phyloP scores from a whole-genome alignment of 1,284 basidiomycete species.

The Salmacisia buchloeana region DNA sequence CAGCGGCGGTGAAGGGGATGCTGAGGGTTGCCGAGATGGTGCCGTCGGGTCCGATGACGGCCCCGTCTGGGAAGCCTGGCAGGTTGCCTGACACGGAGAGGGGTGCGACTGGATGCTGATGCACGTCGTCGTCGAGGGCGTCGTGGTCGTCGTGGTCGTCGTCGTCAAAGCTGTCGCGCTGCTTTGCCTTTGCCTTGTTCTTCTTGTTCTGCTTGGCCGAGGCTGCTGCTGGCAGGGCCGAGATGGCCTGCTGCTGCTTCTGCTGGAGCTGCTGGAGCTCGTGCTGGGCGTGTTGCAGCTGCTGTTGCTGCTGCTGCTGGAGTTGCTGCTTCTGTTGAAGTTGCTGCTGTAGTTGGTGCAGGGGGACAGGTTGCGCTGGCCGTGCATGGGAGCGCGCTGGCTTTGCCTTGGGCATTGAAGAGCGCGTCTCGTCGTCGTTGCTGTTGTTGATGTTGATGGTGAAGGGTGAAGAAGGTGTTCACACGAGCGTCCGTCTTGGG shows the following conservation, averaged over 20 bases:
- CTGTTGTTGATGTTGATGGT: background rate
- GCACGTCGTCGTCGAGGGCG: slow-evolving; percentile 22
- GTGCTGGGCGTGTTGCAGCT: slow-evolving; percentile 12
- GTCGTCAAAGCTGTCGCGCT: slow-evolving; percentile 15
- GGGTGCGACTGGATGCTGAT: background rate
- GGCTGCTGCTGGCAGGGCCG: slow-evolving; percentile 12
- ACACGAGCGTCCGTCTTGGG: too few relatives aligned
- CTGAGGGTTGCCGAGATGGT: slow-evolving; percentile 11
- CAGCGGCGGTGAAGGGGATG: slow-evolving; percentile 4
- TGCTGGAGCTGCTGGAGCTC: background rate
- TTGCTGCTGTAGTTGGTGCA: slow-evolving; percentile 5
- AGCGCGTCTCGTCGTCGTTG: background rate
- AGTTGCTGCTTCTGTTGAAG: slow-evolving; percentile 15
- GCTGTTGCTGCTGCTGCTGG: slow-evolving; percentile 26
- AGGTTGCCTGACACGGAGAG: slow-evolving; percentile 15
- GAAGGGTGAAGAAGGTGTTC: too few relatives aligned
- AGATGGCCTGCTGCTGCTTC: slow-evolving; percentile 21
- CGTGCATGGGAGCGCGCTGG: slow-evolving; percentile 7
- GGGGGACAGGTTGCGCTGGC: slow-evolving; percentile 7
- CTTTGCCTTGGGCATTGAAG: slow-evolving; percentile 6
- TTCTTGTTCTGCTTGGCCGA: slow-evolving; percentile 40
- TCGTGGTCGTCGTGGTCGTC: slow-evolving; percentile 22
- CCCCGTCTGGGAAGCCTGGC: slow-evolving; percentile 22
- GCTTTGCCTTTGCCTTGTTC: slow-evolving; percentile 37
- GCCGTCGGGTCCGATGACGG: background rate